Evolutionary conservation across 805 yeast species (phyloP).

Genomic region (Schwanniomyces vanrijiae): DNA sequence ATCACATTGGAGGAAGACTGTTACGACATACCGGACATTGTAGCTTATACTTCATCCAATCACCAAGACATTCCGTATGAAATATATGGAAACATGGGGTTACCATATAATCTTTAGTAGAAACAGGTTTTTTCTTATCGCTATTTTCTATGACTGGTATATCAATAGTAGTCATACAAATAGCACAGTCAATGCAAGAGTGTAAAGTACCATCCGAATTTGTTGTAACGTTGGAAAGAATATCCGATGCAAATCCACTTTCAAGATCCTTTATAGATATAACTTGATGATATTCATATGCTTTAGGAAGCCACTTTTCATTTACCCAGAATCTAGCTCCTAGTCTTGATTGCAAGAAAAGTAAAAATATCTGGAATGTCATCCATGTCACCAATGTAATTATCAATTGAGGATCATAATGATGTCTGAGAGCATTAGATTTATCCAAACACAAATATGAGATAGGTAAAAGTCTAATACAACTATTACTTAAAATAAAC

Average conservation of each 20-base stretch:
- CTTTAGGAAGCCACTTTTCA: conserved; percentile 68
- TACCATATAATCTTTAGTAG: conserved; percentile 54
- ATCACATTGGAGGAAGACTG: conserved; percentile 74
- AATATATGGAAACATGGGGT: conserved; percentile 92
- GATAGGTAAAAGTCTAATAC: conserved; percentile 64
- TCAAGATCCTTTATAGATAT: conserved; percentile 61
- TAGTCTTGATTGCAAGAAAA: conserved; percentile 62
- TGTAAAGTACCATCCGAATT: conserved; percentile 22
- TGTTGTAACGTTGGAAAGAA: conserved; percentile 35
- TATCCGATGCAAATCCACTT: conserved; percentile 56
- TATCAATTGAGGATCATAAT: conserved; percentile 54
- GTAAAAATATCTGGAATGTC: conserved; percentile 52
- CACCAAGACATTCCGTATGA: conserved; percentile 85
- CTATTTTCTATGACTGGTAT: conserved; percentile 41
- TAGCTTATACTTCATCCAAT: conserved; percentile 89
- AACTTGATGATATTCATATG: conserved; percentile 80
- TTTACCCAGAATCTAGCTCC: conserved; percentile 88
- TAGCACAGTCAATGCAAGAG: conserved; percentile 73
- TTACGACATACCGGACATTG: conserved; percentile 94
- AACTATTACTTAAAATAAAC: conserved; percentile 68
- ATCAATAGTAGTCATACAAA: conserved; percentile 82
- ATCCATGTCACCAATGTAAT: conserved; percentile 54
- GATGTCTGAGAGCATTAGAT: conserved; percentile 70
- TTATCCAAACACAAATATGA: conserved; percentile 55
- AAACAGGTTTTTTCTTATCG: conserved; percentile 10